A percentile compares a stretch with the other conserved stretches of the same genome.
Conservation (phyloP, 2,329 filamentous ascomycete species). For the Calonectria pauciramosa region DNA sequence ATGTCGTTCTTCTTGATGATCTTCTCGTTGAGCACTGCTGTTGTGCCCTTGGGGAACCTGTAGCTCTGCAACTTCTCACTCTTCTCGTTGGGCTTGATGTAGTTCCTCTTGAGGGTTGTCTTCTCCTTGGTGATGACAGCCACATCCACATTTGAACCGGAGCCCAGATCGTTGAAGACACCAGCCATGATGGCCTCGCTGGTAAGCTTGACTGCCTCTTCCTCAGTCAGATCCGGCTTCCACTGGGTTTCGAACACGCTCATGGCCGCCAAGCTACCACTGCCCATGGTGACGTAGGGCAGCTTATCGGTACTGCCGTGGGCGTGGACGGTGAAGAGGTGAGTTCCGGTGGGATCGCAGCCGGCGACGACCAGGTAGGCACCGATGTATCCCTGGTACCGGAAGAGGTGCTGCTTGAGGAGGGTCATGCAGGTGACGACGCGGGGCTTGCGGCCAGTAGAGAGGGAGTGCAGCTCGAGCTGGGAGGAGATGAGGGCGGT, state of each 20-base stretch:
- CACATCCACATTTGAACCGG: slow-evolving; percentile 97
- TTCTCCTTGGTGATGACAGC: slow-evolving; percentile 96
- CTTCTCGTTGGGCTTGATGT: slow-evolving; percentile 92
- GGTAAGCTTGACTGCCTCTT: slow-evolving; percentile 86
- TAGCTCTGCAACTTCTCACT: slow-evolving; percentile 94
- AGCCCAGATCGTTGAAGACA: slow-evolving; percentile 99
- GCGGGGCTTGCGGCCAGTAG: slow-evolving; percentile 94
- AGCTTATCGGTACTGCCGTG: slow-evolving; percentile 99
- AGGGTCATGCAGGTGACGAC: slow-evolving; percentile 99
- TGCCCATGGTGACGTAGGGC: slow-evolving; percentile 99
- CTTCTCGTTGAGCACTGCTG: slow-evolving; percentile 95
- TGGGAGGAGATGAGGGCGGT: slow-evolving; percentile 98
- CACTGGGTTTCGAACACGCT: slow-evolving; percentile 97
- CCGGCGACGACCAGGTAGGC: slow-evolving; percentile 98
- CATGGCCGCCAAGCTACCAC: slow-evolving; percentile 96
- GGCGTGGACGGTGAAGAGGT: slow-evolving; percentile 98
- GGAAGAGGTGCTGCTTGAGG: slow-evolving; percentile 99
- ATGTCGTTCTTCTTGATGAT: slow-evolving; percentile 95
- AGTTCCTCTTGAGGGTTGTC: slow-evolving; percentile 93
- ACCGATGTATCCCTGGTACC: slow-evolving; percentile 97
- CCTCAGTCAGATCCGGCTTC: slow-evolving; percentile 82
- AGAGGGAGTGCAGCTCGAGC: slow-evolving; percentile 96
- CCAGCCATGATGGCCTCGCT: slow-evolving; percentile 92
- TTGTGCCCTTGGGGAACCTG: slow-evolving; percentile 91
- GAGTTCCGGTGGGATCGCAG: slow-evolving; percentile 93